A percentile compares a stretch with the other conserved stretches of the same genome.
phyloP scores from a whole-genome alignment of 192 early-diverging fungal genomes.

The Gryganskiella cystojenkinii region DNA sequence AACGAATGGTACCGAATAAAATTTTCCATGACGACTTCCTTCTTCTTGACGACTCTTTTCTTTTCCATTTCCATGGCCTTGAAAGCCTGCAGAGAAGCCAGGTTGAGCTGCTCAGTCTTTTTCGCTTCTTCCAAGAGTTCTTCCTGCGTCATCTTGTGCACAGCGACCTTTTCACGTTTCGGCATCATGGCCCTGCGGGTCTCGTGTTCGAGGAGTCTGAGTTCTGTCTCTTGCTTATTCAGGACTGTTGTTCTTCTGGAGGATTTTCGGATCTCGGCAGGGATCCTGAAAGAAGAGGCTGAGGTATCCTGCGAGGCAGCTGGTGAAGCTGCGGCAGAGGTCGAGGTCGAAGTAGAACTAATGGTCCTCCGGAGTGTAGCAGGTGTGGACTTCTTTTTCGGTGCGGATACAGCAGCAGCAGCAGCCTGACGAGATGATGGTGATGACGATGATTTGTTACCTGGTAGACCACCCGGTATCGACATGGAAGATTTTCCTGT shows the following conservation, averaged over 20 bases:
- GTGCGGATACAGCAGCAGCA: background rate
- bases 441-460: slow-evolving; percentile 6
- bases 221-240: slow-evolving; percentile 60
- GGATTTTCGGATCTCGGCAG: slow-evolving; percentile 56
- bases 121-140: slow-evolving; percentile 63
- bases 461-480: background rate
- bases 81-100: slow-evolving; percentile 59
- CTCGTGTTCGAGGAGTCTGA: slow-evolving; percentile 59
- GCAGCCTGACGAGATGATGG: slow-evolving; percentile 18
- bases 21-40: slow-evolving; percentile 44
- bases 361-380: background rate
- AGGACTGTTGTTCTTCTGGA: slow-evolving; percentile 59
- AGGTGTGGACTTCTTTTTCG: background rate
- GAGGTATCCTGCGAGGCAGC: background rate
- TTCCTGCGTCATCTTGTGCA: slow-evolving; percentile 60
- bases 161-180: slow-evolving; percentile 54
- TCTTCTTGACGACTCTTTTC: slow-evolving; percentile 56
- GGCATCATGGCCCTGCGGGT: slow-evolving; percentile 54
- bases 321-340: slow-evolving; percentile 11
- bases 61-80: slow-evolving; percentile 62
- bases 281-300: slow-evolving; percentile 30
- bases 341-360: slow-evolving; percentile 6
- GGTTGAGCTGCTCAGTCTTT: slow-evolving; percentile 63
- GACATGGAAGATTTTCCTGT: slow-evolving; percentile 34
- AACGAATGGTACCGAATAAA: slow-evolving; percentile 63